Conservation (phyloP, 1,284 basidiomycete genomes). For the Fistulina hepatica region DNA sequence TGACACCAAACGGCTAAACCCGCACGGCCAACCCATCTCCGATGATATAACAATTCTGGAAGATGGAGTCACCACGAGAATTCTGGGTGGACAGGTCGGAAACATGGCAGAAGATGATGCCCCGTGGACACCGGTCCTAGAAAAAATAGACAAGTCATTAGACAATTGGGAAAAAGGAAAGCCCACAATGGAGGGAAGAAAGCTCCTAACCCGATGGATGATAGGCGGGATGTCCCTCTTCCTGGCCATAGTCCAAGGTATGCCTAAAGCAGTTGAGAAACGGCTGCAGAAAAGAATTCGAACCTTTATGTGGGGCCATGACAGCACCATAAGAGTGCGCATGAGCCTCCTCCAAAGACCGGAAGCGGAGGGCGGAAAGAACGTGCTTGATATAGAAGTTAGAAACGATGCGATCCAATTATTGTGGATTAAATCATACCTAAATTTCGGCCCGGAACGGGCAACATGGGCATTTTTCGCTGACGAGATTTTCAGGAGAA, state of each 20-base stretch:
- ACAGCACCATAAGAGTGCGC: slow-evolving; percentile 7
- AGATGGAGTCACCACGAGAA: too few species aligned
- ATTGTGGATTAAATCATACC: slow-evolving; percentile 12
- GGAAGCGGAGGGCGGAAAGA: slow-evolving; percentile 9
- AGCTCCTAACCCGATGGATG: slow-evolving; percentile 13
- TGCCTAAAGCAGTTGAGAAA: slow-evolving; percentile 13
- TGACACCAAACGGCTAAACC: slow-evolving; percentile 2
- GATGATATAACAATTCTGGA: too few species aligned
- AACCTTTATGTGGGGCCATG: slow-evolving; percentile 14
- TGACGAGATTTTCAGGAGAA: slow-evolving; percentile 9
- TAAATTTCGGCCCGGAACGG: slow-evolving; percentile 5
- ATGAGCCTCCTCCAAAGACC: slow-evolving; percentile 9
- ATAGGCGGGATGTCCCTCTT: slow-evolving; percentile 13
- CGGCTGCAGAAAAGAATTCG: slow-evolving; percentile 6
- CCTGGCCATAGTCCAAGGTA: slow-evolving; percentile 17
- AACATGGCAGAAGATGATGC: too few species aligned
- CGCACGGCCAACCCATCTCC: slow-evolving; percentile 4
- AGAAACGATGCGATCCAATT: slow-evolving; percentile 14
- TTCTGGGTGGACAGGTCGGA: too few species aligned
- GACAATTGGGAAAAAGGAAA: slow-evolving; percentile 12
- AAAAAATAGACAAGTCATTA: too few species aligned
- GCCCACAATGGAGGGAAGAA: slow-evolving; percentile 14
- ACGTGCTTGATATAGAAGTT: slow-evolving; percentile 12
- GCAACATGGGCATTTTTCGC: slow-evolving; percentile 12
- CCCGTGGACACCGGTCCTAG: too few species aligned